Percentiles rank a stretch among this genome's conserved stretches.
Conservation (phyloP, 345 rosid genomes). For the Sisymbrium irio region DNA sequence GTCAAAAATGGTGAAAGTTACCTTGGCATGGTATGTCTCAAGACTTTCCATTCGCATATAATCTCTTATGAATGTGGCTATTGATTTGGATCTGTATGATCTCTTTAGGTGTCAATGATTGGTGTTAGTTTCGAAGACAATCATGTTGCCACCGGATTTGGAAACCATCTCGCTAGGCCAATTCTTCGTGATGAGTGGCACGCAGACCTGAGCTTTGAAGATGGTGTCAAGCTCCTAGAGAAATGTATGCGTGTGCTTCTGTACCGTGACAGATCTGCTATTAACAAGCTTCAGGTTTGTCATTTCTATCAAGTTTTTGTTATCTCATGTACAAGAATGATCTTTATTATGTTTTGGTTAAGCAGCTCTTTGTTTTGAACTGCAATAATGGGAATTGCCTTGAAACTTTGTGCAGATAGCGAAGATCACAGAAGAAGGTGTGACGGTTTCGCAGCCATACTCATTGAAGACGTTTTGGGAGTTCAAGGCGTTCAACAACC, state of each 20-base stretch:
- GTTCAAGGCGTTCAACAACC: conserved; percentile 75
- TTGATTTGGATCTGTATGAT: conserved; percentile 15
- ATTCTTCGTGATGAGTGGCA: conserved; percentile 96
- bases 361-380: not conserved
- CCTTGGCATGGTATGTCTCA: conserved; percentile 78
- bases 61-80: not conserved
- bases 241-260: conserved; percentile 97
- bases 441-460: conserved; percentile 82
- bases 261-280: conserved; percentile 95
- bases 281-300: conserved; percentile 94
- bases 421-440: conserved; percentile 87
- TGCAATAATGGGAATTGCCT: not conserved
- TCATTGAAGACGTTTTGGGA: conserved; percentile 90
- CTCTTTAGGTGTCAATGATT: conserved; percentile 75
- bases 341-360: not conserved
- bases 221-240: conserved; percentile 87
- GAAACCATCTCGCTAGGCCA: conserved; percentile 95
- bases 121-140: conserved; percentile 92
- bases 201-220: conserved; percentile 85
- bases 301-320: not conserved
- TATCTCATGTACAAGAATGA: not conserved
- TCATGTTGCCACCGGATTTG: conserved; percentile 96
- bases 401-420: conserved; percentile 61
- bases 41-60: not conserved
- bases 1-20: conserved; percentile 89